Evolutionary conservation across 2,329 filamentous ascomycete species (phyloP).

Genomic region (Raffaelea ambrosiae): DNA sequence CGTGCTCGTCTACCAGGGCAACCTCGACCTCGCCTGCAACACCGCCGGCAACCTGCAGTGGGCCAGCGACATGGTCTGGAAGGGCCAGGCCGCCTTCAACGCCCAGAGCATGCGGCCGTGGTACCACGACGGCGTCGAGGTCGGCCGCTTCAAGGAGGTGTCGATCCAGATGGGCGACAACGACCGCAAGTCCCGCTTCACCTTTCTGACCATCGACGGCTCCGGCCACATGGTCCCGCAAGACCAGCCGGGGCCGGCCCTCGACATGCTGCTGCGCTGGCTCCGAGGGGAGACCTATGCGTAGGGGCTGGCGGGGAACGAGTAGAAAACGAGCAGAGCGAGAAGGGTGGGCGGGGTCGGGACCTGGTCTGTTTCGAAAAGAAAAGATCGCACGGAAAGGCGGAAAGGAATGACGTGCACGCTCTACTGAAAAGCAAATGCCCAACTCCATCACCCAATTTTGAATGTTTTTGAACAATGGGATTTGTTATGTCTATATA

Average conservation of each 20-base stretch:
- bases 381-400: no score
- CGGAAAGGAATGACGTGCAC: no score
- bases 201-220: neutral
- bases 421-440: no score
- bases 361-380: no score
- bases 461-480: no score
- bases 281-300: no score
- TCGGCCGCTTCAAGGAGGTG: slow-evolving; percentile 6
- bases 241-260: neutral
- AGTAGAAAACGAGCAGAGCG: no score
- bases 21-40: slow-evolving; percentile 14
- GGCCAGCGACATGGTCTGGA: slow-evolving; percentile 32
- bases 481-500: no score
- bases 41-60: slow-evolving; percentile 20
- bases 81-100: slow-evolving; percentile 32
- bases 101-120: slow-evolving; percentile 16
- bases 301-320: no score
- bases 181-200: neutral
- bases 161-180: neutral
- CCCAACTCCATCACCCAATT: no score
- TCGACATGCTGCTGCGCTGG: neutral
- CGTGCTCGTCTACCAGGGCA: slow-evolving; percentile 11
- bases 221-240: slow-evolving; percentile 2
- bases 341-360: no score
- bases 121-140: slow-evolving; percentile 2